Percentiles rank a stretch among this genome's conserved stretches.
Evolutionary conservation across 495 filamentous ascomycete species (phyloP).

Genomic region (Tuber magnatum): DNA sequence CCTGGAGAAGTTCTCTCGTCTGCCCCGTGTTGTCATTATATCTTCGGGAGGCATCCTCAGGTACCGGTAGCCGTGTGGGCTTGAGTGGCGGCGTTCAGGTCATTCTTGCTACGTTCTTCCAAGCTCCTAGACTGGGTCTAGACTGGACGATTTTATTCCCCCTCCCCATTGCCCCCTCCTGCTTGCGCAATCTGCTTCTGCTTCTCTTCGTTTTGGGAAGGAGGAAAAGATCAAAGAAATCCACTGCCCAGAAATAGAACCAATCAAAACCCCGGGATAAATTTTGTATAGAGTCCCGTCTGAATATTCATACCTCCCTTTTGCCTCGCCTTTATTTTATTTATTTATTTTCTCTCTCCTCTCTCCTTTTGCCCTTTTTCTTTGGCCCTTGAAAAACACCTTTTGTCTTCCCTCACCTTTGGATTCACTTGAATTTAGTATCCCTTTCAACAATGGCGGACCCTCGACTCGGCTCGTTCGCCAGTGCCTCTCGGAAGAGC

Average conservation of each 20-base stretch:
- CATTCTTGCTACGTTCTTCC: neutral
- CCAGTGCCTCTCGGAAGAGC: slow-evolving; percentile 19
- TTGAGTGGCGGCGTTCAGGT: neutral
- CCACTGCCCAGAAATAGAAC: neutral
- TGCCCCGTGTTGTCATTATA: neutral
- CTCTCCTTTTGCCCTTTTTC: neutral
- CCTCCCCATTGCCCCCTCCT: neutral
- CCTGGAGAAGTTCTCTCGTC: neutral
- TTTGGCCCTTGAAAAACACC: neutral
- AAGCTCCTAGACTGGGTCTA: neutral
- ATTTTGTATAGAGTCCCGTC: neutral
- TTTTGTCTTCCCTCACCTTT: neutral
- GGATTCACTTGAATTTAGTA: neutral
- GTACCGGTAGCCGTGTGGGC: neutral
- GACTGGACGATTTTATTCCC: neutral
- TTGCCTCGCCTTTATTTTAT: neutral
- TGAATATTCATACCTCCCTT: neutral
- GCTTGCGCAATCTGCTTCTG: neutral
- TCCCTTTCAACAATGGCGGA: slow-evolving; percentile 19
- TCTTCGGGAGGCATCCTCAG: neutral
- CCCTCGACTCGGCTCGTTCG: slow-evolving; percentile 10
- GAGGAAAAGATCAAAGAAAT: neutral
- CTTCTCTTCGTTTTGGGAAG: neutral
- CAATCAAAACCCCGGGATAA: neutral
- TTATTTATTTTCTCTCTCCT: neutral